Conservation (phyloP, 257 asterid species). For the Lithospermum erythrorhizon region DNA sequence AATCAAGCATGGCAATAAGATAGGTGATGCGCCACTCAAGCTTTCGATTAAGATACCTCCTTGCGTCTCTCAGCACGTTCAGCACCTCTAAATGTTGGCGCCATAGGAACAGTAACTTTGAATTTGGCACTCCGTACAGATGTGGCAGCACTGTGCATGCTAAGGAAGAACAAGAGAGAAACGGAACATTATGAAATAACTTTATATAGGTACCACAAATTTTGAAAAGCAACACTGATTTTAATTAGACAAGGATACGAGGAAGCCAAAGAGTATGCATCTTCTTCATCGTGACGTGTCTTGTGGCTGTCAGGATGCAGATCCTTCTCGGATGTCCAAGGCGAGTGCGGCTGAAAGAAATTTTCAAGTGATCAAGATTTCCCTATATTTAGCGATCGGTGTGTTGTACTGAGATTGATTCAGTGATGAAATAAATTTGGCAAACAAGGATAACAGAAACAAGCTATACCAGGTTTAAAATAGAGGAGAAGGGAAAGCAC, state of each 20-base stretch:
- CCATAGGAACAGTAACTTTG: constrained; percentile 68
- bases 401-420: not conserved
- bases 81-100: constrained; percentile 45
- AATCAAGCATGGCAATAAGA: not conserved
- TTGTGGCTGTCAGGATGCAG: constrained; percentile 16
- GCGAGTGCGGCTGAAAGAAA: constrained; percentile 36
- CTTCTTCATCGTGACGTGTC: constrained; percentile 16
- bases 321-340: constrained; percentile 31
- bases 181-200: not conserved
- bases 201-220: not conserved
- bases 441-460: too few relatives aligned
- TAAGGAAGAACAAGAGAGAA: constrained; percentile 16
- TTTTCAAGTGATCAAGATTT: constrained; percentile 14
- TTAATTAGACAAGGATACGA: constrained; percentile 16
- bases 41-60: constrained; percentile 37
- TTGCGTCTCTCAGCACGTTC: constrained; percentile 63
- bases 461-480: too few relatives aligned
- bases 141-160: constrained; percentile 54
- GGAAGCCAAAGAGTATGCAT: constrained; percentile 20
- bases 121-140: constrained; percentile 50
- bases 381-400: too few relatives aligned
- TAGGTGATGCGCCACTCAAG: not conserved
- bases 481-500: too few relatives aligned
- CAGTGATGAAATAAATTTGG: too few relatives aligned
- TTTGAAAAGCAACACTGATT: not conserved